Evolutionary conservation across 208 protist genomes (phyloP).

Genomic region (Crithidia fasciculata): DNA sequence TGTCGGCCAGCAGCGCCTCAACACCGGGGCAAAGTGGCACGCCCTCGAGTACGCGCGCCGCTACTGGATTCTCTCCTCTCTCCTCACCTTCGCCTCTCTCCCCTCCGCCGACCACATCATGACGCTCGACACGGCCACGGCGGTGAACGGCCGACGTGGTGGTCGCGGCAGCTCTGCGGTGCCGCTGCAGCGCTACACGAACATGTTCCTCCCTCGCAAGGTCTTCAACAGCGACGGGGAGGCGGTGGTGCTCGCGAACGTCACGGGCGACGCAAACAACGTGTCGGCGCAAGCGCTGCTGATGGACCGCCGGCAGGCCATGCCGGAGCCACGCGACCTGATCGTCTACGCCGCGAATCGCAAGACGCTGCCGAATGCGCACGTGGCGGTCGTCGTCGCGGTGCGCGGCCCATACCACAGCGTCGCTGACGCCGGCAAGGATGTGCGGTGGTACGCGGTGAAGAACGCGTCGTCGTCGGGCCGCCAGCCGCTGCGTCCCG

Average conservation of each 20-base stretch:
- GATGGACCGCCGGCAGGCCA: slow-evolving; percentile 27
- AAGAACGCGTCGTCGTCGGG: slow-evolving; percentile 18
- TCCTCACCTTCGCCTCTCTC: slow-evolving; percentile 41
- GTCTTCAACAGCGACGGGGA: neutral
- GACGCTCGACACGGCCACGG: slow-evolving; percentile 11
- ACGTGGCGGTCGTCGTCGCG: slow-evolving; percentile 69
- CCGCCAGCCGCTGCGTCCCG: slow-evolving; percentile 19
- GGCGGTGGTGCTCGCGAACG: neutral
- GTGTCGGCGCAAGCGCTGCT: slow-evolving; percentile 28
- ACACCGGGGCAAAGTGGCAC: slow-evolving; percentile 72
- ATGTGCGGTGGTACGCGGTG: slow-evolving; percentile 29
- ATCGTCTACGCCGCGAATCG: slow-evolving; percentile 46
- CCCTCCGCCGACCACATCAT: slow-evolving; percentile 29
- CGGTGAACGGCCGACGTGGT: slow-evolving; percentile 30
- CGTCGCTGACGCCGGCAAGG: slow-evolving; percentile 26
- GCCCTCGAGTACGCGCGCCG: slow-evolving; percentile 73
- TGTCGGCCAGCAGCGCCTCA: slow-evolving; percentile 50
- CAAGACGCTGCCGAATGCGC: slow-evolving; percentile 42
- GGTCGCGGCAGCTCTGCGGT: slow-evolving; percentile 23
- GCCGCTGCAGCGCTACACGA: slow-evolving; percentile 35
- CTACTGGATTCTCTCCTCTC: slow-evolving; percentile 58
- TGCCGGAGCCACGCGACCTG: slow-evolving; percentile 37
- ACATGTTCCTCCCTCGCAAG: slow-evolving; percentile 30
- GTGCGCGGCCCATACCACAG: slow-evolving; percentile 46
- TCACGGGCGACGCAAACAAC: slow-evolving; percentile 35